Evolutionary conservation across 2,329 filamentous ascomycete genomes (phyloP).

Genomic region (Aspergillus ochraceoroseus): DNA sequence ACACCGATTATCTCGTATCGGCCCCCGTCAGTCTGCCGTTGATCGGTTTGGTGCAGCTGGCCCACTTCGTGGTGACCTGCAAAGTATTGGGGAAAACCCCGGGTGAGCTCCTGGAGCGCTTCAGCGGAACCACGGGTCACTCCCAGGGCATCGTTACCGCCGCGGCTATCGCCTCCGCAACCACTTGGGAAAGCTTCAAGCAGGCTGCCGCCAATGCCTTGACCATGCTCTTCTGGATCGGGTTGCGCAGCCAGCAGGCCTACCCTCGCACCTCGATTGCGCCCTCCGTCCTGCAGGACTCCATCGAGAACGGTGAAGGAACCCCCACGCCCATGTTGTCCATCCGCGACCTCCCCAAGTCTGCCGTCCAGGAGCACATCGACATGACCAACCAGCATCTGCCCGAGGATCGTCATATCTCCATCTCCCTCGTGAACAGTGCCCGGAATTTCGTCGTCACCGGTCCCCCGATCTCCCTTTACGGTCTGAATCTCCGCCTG

Average conservation of each 20-base stretch:
- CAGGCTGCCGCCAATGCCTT: conserved; percentile 73
- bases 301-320: conserved; percentile 90
- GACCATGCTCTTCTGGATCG: conserved; percentile 97
- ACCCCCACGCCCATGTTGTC: conserved; percentile 95
- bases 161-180: conserved; percentile 81
- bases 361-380: conserved; percentile 92
- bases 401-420: conserved; percentile 85
- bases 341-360: conserved; percentile 83
- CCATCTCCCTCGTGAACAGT: conserved; percentile 93
- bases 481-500: conserved; percentile 89
- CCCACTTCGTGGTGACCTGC: conserved; percentile 92
- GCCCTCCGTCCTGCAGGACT: conserved; percentile 85
- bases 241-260: conserved; percentile 91
- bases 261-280: conserved; percentile 93
- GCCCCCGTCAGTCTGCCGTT: conserved; percentile 93
- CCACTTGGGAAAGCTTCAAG: conserved; percentile 88
- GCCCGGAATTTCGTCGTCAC: conserved; percentile 95
- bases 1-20: conserved; percentile 89
- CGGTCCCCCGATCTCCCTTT: conserved; percentile 89
- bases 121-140: conserved; percentile 88
- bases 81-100: conserved; percentile 85
- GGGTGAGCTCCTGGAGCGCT: conserved; percentile 75
- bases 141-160: conserved; percentile 95
- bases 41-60: conserved; percentile 92
- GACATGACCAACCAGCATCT: conserved; percentile 96